These are phyloP conservation scores for Dendrobium chrysotoxum DNA, from an alignment of 106 monocot genomes.

Conservation along the genomic window DNA sequence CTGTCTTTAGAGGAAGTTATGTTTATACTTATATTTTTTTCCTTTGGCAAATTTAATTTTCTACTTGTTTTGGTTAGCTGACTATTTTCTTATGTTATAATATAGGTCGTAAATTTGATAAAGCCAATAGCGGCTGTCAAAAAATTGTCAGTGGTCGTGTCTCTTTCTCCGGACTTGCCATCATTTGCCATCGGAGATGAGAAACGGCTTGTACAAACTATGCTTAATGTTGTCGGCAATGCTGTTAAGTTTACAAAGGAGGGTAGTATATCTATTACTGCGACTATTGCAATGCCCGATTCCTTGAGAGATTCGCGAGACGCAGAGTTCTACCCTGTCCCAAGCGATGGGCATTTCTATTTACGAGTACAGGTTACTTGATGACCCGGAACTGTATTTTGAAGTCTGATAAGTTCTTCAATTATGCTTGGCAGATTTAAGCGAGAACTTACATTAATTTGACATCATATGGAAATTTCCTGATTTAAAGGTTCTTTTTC, in stretches of 20 bases:
- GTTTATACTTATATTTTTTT: not conserved
- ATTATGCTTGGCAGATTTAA: not conserved
- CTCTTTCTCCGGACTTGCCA: constrained; percentile 66
- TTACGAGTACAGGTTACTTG: constrained; percentile 70
- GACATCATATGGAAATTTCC: not conserved
- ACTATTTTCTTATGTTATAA: constrained; percentile 11
- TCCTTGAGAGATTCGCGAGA: constrained; percentile 46
- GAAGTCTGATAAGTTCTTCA: not conserved
- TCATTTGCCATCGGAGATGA: constrained; percentile 72
- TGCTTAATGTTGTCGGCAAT: constrained; percentile 80
- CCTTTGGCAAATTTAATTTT: no score
- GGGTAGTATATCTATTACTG: constrained; percentile 61
- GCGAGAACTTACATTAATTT: not conserved
- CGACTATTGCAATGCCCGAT: constrained; percentile 51
- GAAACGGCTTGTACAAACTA: constrained; percentile 65
- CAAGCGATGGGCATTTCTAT: constrained; percentile 58
- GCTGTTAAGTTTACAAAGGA: constrained; percentile 92
- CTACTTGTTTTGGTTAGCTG: constrained; percentile 5
- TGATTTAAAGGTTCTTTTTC: not conserved
- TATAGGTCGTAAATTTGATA: constrained; percentile 82
- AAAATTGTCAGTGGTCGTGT: constrained; percentile 39
- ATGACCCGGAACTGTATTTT: not conserved
- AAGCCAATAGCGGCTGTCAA: constrained; percentile 86
- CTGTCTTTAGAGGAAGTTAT: not conserved
- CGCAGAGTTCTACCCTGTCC: constrained; percentile 49